Base-by-base conservation (phyloP, 2,329 filamentous ascomycete species). In the Nemania sp. region DNA sequence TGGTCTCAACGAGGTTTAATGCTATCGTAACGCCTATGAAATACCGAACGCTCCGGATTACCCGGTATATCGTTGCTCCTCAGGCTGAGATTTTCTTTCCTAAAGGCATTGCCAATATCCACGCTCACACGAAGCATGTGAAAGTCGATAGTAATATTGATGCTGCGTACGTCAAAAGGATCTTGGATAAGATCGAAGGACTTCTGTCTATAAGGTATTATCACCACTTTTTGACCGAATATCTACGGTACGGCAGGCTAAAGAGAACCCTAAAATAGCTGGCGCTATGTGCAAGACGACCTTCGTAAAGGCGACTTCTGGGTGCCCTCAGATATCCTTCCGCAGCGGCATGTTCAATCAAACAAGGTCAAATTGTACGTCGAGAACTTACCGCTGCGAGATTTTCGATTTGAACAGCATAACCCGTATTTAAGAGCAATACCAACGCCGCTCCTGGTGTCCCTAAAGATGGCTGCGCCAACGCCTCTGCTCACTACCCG, bases 1-100 rank as follows among this genome's bases (percentile, higher is more conserved):
- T 77, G 57, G 72, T 82, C 24, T 85, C 80, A 45, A 78, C 72
- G 58, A 77, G 79, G 38, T 79, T 85, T 54, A 75, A 84, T 62
- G 76, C 77, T 18, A 79, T 85, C 47, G 78, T 80, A 45, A 82
- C 79, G 11, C 84, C 84, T 0, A 79, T 85, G 24, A 73, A 77
- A 45, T 86, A 84, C 71, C 77, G 78, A 35, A 76, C 73, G 8
- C 62, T 85, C 24, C 72, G 72, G 1, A 71, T 85, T 22, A 84
- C 80, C 58, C 74, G 78, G 49, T 66, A 70, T 43, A 78, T 85
- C 13, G 76, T 83, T 55, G 74, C 75, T 11, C 74, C 74, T 6
- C 73, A 78, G 57, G 77, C 79, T n/a, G 77, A 79, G 47, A 70
- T 64, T 15, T 70, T 70, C 10, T 79, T 80, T 58, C 77, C 80